A percentile compares a stretch with the other conserved stretches of the same genome.
phyloP scores from a whole-genome alignment of 768 basidiomycete genomes.

The Lactarius vividus region DNA sequence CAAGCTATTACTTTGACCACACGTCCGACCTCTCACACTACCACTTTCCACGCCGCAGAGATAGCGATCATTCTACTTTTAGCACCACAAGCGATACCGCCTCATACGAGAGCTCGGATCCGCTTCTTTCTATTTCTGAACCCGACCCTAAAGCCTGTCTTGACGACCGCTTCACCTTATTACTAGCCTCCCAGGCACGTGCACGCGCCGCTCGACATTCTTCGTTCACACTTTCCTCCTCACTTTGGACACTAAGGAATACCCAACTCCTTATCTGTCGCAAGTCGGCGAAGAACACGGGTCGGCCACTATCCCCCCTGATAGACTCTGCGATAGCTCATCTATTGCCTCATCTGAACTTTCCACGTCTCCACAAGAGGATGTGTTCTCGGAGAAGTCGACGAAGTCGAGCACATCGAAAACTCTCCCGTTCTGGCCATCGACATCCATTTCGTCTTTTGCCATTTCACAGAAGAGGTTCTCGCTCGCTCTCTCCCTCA shows the following conservation, averaged over 20 bases:
- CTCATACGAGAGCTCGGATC: slow-evolving; percentile 3
- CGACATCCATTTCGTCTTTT: neutral
- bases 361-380: neutral
- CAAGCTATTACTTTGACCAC: neutral
- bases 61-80: neutral
- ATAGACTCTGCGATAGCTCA: neutral
- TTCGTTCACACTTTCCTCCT: slow-evolving; percentile 3
- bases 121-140: neutral
- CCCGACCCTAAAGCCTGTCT: neutral
- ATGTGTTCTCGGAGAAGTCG: neutral
- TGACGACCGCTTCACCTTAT: neutral
- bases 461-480: neutral
- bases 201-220: slow-evolving; percentile 12
- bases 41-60: neutral
- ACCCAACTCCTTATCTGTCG: slow-evolving; percentile 6
- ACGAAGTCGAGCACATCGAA: neutral
- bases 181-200: slow-evolving; percentile 16
- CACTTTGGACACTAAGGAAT: slow-evolving; percentile 17
- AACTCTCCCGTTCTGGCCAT: neutral
- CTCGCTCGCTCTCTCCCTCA: neutral
- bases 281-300: slow-evolving; percentile 7
- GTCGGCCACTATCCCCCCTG: neutral
- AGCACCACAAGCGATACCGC: slow-evolving; percentile 3
- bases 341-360: neutral
- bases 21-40: neutral